phyloP scores from a whole-genome alignment of 2,329 filamentous ascomycete species.

The Fusarium sp. region DNA sequence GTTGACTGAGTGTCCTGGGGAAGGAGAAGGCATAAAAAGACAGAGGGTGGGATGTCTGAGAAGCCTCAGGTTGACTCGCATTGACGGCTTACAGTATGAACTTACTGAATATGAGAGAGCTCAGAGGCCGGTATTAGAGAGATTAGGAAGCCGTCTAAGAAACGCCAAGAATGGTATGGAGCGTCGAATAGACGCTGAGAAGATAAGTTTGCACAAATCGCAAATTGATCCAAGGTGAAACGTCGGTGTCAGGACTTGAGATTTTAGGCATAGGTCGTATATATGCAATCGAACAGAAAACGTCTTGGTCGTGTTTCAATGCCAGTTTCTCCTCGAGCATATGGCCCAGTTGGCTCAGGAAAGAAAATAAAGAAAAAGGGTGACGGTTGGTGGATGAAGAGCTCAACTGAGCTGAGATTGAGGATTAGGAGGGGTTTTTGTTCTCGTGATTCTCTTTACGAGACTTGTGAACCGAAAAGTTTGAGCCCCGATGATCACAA shows the following conservation, averaged over 20 bases:
- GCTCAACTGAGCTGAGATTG: conserved; percentile 31
- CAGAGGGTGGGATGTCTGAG: conserved; percentile 8
- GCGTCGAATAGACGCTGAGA: conserved; percentile 15
- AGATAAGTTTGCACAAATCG: conserved; percentile 21
- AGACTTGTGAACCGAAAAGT: conserved; percentile 6
- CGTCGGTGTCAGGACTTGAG: conserved; percentile 14
- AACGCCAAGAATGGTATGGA: conserved; percentile 14
- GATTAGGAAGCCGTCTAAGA: conserved; percentile 12
- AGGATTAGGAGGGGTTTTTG: conserved; percentile 39
- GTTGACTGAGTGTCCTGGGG: background rate
- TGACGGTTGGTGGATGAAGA: conserved; percentile 32
- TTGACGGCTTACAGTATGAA: conserved; percentile 7
- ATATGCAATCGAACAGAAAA: background rate
- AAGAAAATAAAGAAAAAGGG: conserved; percentile 16
- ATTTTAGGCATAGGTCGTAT: background rate
- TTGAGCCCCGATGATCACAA: background rate
- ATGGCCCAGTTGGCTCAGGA: conserved; percentile 7
- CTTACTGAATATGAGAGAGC: conserved; percentile 25
- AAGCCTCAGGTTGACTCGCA: conserved; percentile 14
- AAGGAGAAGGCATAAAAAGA: conserved; percentile 11
- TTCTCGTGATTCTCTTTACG: conserved; percentile 7
- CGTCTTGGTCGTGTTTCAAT: conserved; percentile 6
- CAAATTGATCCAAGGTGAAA: conserved; percentile 3
- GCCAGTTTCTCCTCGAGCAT: background rate
- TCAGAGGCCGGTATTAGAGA: conserved; percentile 11